Base-by-base conservation (phyloP, 2,329 filamentous ascomycete species). In the Bipolaris victoriae region DNA sequence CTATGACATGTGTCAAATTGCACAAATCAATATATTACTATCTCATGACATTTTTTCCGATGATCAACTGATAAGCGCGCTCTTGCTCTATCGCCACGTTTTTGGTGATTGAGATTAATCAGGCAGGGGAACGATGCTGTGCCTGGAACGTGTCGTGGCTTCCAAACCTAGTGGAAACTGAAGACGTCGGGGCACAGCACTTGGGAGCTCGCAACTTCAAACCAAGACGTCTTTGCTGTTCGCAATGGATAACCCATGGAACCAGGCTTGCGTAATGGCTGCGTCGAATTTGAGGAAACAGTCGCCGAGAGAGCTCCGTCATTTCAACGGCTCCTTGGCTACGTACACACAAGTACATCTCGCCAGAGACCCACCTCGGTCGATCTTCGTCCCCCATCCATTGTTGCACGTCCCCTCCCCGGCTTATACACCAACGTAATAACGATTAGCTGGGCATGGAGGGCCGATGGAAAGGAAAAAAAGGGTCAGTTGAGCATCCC, bases 1-100 rank as follows among this genome's bases (percentile, higher is more conserved):
- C 65, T 68, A 63, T 48, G 55, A 55, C 55, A 57, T 54, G 45
- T 57, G 58, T 65, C 58, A 57, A 68, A 62, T 49, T 52, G 58
- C 62, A 53, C 49, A 60, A 65, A 63, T 65, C 62, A 64, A 69
- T 60, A 57, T 29, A 29, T 24, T 40, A 20, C 48, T 58, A 49
- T 63, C 44, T 60, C 40, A 62, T 52, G 54, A 49, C 52, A 3
- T 29, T 29, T 29, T 29, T 29, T 29, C 3, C 24, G 1, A 3
- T 29, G 26, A 10, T 29, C 26, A 10, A 29, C 26, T 29, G 26
- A 29, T 29, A 29, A 29, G 26, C 26, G 26, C 26, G 26, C 26
- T 29, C 9, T 29, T 29, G 26, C 26, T 29, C 9, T 29, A 29
- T 29, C 26, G 26, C 3, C 26, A 29, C 26, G 5, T 29, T 29